Percentiles rank a stretch among this genome's conserved stretches.
Conservation (phyloP, 1,284 basidiomycete genomes). For the Trametes sp. region DNA sequence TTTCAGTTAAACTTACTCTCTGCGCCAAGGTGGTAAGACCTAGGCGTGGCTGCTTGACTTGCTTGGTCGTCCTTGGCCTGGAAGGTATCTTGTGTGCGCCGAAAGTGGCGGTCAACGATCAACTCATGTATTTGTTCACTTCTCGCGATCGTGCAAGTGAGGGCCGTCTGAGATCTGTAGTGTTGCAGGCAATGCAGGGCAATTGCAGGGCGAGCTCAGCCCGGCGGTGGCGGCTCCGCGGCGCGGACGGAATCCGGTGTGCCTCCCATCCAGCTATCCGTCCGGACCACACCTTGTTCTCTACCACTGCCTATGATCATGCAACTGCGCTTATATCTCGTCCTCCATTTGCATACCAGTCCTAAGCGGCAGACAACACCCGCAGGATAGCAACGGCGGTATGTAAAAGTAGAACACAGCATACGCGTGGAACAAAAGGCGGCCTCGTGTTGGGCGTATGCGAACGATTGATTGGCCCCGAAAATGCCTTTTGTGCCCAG, state of each 20-base stretch:
- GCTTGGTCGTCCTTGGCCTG: too few species aligned
- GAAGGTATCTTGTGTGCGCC: too few species aligned
- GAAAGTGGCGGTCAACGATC: too few species aligned
- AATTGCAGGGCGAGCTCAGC: too few species aligned
- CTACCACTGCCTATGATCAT: not conserved
- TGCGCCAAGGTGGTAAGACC: too few species aligned
- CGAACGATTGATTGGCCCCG: slow-evolving; percentile 11
- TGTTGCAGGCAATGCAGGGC: too few species aligned
- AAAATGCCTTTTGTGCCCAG: slow-evolving; percentile 28
- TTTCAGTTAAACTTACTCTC: too few species aligned
- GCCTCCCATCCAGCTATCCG: not conserved
- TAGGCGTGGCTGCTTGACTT: too few species aligned
- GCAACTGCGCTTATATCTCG: not conserved
- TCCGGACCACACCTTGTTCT: not conserved
- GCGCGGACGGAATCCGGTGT: not conserved
- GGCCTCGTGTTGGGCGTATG: slow-evolving; percentile 23
- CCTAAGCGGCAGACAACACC: not conserved
- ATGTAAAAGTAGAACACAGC: slow-evolving; percentile 14
- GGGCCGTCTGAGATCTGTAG: too few species aligned
- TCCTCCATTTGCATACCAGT: not conserved
- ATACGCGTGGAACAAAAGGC: slow-evolving; percentile 20
- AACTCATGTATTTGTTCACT: too few species aligned
- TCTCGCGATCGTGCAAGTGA: too few species aligned
- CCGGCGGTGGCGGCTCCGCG: not conserved
- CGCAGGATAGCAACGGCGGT: slow-evolving; percentile 9